Evolutionary conservation across 768 basidiomycete species (phyloP).

Genomic region (Glaciozyma antarctica): DNA sequence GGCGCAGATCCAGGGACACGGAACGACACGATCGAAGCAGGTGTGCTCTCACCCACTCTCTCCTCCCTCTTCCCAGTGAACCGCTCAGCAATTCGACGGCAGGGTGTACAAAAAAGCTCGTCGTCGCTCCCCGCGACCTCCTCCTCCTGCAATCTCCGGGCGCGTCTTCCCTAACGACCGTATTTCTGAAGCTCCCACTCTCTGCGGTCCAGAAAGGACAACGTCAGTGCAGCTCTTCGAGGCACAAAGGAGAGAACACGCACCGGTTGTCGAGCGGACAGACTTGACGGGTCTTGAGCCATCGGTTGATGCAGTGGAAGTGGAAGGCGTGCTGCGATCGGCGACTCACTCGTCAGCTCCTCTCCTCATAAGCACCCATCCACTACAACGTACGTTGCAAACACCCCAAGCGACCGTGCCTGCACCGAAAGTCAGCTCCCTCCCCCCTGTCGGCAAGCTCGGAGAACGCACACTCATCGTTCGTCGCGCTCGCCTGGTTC

Average conservation of each 20-base stretch:
- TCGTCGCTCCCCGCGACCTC: too few relatives aligned
- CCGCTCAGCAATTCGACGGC: too few relatives aligned
- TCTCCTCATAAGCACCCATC: background rate
- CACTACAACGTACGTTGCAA: constrained; percentile 63
- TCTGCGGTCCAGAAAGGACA: constrained; percentile 39
- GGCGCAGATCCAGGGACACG: too few relatives aligned
- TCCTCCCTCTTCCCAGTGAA: too few relatives aligned
- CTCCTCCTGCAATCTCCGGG: background rate
- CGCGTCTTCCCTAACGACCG: constrained; percentile 11
- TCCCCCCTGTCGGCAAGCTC: background rate
- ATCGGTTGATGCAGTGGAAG: constrained; percentile 98
- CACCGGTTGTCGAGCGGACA: constrained; percentile 74
- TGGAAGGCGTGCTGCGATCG: constrained; percentile 83
- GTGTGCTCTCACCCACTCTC: too few relatives aligned
- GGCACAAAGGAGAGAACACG: background rate
- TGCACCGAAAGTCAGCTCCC: constrained; percentile 21
- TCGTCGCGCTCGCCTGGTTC: constrained; percentile 92
- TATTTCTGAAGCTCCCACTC: constrained; percentile 97
- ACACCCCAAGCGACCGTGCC: constrained; percentile 94
- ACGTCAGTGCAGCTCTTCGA: too few relatives aligned
- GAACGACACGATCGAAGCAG: too few relatives aligned
- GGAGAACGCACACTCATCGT: constrained; percentile 64
- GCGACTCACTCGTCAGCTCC: background rate
- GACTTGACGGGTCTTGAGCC: constrained; percentile 95
- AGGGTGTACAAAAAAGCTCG: too few relatives aligned